phyloP scores from a whole-genome alignment of 768 basidiomycete genomes.

The Cystobasidium tubakii region DNA sequence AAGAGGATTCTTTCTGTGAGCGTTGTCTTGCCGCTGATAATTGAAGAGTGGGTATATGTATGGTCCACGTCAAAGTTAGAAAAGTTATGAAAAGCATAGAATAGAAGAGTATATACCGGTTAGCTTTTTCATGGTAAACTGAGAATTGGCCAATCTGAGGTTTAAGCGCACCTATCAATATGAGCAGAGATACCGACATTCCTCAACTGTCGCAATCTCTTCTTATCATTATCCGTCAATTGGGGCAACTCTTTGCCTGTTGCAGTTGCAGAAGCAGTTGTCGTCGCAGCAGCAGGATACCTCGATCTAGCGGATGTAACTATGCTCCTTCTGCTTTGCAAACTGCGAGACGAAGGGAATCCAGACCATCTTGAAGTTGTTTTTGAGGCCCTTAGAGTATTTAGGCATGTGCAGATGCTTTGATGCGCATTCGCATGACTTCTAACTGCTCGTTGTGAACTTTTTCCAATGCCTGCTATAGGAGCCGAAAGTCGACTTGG shows the following conservation, averaged over 20 bases:
- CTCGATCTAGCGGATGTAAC: background rate
- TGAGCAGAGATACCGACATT: slow-evolving; percentile 96
- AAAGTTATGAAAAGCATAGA: too few relatives aligned
- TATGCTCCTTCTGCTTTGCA: background rate
- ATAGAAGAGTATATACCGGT: too few relatives aligned
- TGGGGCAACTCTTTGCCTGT: background rate
- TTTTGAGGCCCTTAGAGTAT: background rate
- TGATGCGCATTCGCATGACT: slow-evolving; percentile 2
- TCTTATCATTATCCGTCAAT: slow-evolving; percentile 54
- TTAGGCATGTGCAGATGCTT: background rate
- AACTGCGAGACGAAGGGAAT: background rate
- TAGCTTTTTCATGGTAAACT: too few relatives aligned
- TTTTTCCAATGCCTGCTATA: background rate
- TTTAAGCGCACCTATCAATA: slow-evolving; percentile 54
- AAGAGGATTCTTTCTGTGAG: slow-evolving; percentile 90
- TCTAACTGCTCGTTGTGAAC: background rate
- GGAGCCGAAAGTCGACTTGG: background rate
- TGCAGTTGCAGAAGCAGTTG: background rate
- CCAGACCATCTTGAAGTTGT: background rate
- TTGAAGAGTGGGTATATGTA: background rate
- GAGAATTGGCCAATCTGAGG: too few relatives aligned
- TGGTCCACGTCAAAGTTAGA: too few relatives aligned
- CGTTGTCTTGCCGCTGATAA: slow-evolving; percentile 74
- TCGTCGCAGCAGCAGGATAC: background rate
- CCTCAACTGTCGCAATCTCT: slow-evolving; percentile 67